Evolutionary conservation across 2,329 filamentous ascomycete genomes (phyloP), one percentile per base, ranked within the genome.

Genomic region (Colletotrichum caudatum): DNA sequence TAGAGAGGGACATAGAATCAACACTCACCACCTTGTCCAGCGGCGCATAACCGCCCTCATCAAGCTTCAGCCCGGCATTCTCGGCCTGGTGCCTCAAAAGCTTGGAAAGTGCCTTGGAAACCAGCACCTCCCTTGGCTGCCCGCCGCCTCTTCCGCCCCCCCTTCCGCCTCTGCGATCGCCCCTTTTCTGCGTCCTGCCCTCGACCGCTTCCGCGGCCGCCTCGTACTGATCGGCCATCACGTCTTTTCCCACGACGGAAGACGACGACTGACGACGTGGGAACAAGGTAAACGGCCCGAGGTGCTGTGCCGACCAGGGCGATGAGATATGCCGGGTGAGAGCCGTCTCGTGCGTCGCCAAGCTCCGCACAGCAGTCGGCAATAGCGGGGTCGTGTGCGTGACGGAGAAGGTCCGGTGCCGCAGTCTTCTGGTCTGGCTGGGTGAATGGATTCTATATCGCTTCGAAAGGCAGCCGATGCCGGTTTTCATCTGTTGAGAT

Each of bases 11-110:
- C 9, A n/a, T 12, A n/a, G 26, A 67, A n/a, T 16, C 4, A 63
- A 26, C 46, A 86, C 88, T 85, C 77, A 90, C 88, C 78, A 91
- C 90, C 69, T 82, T 80, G 74, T 89, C 86, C 68, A 91, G 78
- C 56, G 84, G 81, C 53, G 89, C 90, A 77, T 83, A 92, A 0
- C 90, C 90, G 76, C 90, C 88, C 1, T 76, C 80, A 76, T 92
- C 89, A 9, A 91, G 84, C 75, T 79, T 75, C 58, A 92, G 83
- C 5, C 89, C 89, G 26, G 86, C 89, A 50, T 84, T 86, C 62
- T 81, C 80, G 11, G 88, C 88, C 80, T 89, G 87, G 74, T 90
- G 88, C 41, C 88, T 79, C 71, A 90, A 78, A 59, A 90, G 80
- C 74, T 78, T 81, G 20, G 87, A 89, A 56, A 90, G 79, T 14